Conservation (phyloP, 2,329 filamentous ascomycete species). For the Torrubiella hemipterigena region DNA sequence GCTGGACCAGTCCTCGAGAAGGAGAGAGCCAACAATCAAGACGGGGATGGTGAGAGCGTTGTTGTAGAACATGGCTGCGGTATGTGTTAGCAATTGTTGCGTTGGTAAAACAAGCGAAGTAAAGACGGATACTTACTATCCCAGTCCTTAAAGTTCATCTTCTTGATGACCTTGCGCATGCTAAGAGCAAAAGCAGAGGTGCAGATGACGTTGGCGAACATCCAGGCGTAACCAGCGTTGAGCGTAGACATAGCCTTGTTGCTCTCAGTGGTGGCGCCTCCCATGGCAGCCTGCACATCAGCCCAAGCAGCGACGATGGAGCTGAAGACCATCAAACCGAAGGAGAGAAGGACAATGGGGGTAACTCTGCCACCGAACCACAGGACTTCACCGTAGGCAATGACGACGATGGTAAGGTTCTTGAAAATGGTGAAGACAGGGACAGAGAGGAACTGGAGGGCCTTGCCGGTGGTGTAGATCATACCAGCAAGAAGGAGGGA, state of each 20-base stretch:
- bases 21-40: conserved; percentile 66
- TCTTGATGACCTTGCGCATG: conserved; percentile 98
- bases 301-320: conserved; percentile 95
- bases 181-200: conserved; percentile 79
- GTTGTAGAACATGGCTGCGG: conserved; percentile 96
- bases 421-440: conserved; percentile 99
- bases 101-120: conserved; percentile 1
- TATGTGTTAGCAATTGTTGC: conserved; percentile 17
- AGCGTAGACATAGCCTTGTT: conserved; percentile 73
- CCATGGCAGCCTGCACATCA: conserved; percentile 78
- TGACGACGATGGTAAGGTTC: conserved; percentile 97
- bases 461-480: conserved; percentile 97
- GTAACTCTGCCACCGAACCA: conserved; percentile 96
- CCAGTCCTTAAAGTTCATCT: conserved; percentile 99
- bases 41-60: conserved; percentile 94
- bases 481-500: conserved; percentile 93
- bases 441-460: conserved; percentile 90
- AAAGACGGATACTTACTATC: conserved; percentile 60
- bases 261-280: conserved; percentile 42
- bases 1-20: conserved; percentile 86
- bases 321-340: conserved; percentile 92
- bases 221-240: conserved; percentile 94
- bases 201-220: conserved; percentile 93
- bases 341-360: conserved; percentile 77
- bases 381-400: conserved; percentile 94